A percentile compares a stretch with the other conserved stretches of the same genome.
These are phyloP conservation scores for Ustulina deusta DNA, from an alignment of 2,329 filamentous ascomycete species.

Conservation along the genomic window DNA sequence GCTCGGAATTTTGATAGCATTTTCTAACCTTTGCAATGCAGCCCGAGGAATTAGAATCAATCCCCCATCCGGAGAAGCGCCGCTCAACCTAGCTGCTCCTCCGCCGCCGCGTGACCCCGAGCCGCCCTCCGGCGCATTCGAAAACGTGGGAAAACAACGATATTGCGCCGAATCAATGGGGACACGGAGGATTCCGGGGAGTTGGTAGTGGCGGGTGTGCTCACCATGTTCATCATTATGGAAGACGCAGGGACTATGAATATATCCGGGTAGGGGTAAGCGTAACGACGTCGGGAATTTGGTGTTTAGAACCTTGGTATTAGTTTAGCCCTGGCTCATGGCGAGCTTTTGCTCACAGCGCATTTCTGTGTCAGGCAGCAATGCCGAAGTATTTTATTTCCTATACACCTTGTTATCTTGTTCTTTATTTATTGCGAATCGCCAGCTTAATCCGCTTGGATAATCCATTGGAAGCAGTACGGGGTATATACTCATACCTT, in stretches of 20 bases:
- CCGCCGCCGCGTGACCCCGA: constrained; percentile 1
- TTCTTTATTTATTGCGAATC: too few species aligned
- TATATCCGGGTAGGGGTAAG: too few species aligned
- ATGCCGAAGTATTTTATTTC: too few species aligned
- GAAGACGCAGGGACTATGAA: background rate
- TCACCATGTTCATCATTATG: constrained; percentile 8
- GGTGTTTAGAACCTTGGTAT: too few species aligned
- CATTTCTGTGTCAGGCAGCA: too few species aligned
- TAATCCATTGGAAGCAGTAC: too few species aligned
- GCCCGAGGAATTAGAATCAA: background rate
- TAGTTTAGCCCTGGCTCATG: too few species aligned
- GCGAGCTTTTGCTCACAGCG: too few species aligned
- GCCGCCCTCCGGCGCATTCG: background rate
- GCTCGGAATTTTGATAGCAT: background rate
- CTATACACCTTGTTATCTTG: too few species aligned
- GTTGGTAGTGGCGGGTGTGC: background rate
- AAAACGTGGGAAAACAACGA: background rate
- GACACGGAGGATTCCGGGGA: background rate
- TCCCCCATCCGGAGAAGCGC: background rate
- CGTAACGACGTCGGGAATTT: too few species aligned
- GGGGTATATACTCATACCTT: too few species aligned
- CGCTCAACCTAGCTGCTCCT: background rate
- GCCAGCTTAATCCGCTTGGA: too few species aligned
- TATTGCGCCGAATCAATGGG: background rate
- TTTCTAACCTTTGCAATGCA: background rate